Percentiles rank a stretch among this genome's conserved stretches.
phyloP scores from a whole-genome alignment of 345 rosid species.

The Lepidium aucheri region DNA sequence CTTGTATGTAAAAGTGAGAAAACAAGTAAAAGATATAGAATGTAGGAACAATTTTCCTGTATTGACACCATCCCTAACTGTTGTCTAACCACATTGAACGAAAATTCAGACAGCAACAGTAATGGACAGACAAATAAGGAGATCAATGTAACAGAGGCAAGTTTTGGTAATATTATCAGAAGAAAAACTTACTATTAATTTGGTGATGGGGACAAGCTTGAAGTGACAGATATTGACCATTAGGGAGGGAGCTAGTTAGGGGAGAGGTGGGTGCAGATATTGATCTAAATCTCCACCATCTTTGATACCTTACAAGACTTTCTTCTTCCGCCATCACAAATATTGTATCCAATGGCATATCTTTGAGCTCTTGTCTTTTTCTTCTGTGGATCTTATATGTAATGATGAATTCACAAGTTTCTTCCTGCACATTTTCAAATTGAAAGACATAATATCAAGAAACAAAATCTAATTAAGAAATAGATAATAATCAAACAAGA shows the following conservation, averaged over 20 bases:
- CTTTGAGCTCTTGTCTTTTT: conserved; percentile 26
- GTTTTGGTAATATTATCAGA: conserved; percentile 10
- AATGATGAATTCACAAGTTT: conserved; percentile 8
- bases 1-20: neutral
- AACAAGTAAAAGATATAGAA: conserved; percentile 9
- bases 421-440: conserved; percentile 17
- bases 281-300: conserved; percentile 29
- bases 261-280: conserved; percentile 29
- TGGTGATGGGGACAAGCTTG: conserved; percentile 15
- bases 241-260: conserved; percentile 26
- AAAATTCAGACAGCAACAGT: conserved; percentile 1
- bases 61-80: neutral
- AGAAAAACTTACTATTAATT: conserved; percentile 13
- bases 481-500: conserved; percentile 2
- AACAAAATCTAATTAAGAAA: conserved; percentile 11
- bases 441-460: conserved; percentile 13
- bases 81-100: neutral
- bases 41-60: neutral
- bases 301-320: conserved; percentile 23
- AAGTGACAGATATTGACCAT: conserved; percentile 22
- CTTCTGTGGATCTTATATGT: conserved; percentile 23
- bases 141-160: conserved; percentile 5
- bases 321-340: conserved; percentile 7
- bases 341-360: conserved; percentile 17
- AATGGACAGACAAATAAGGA: conserved; percentile 12